A percentile compares a stretch with the other conserved stretches of the same genome.
Evolutionary conservation across 2,329 filamentous ascomycete species (phyloP).

Genomic region (Sporothrix protearum): DNA sequence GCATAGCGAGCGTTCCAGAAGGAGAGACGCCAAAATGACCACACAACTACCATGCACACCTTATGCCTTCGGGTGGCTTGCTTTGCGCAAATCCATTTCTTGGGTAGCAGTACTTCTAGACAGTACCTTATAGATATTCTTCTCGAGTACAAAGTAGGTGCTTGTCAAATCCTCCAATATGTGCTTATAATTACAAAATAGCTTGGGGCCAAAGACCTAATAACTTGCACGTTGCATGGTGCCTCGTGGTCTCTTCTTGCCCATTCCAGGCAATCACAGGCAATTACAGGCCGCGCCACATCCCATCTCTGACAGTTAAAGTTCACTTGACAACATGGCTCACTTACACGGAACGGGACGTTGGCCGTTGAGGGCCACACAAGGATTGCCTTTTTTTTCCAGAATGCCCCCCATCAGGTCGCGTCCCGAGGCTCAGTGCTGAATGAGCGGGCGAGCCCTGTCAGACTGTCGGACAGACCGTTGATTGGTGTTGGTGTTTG

Average conservation of each 20-base stretch:
- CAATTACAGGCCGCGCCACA: too few species aligned
- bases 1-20: neutral
- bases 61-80: neutral
- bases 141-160: neutral
- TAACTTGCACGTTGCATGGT: neutral
- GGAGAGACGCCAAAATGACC: too few species aligned
- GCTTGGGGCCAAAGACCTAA: neutral
- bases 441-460: neutral
- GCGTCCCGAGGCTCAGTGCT: neutral
- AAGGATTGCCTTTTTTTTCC: neutral
- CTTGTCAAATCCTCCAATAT: neutral
- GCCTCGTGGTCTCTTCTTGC: neutral
- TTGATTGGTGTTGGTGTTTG: neutral
- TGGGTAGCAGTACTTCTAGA: neutral
- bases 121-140: neutral
- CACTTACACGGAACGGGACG: conserved; percentile 10
- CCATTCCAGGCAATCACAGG: neutral
- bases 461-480: too few species aligned
- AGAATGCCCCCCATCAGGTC: neutral
- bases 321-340: neutral
- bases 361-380: neutral
- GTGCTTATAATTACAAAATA: neutral
- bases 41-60: too few species aligned
- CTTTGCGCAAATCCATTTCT: neutral
- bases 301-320: neutral